Evolutionary conservation across 495 filamentous ascomycete species (phyloP).

Genomic region (Cercophora samala): DNA sequence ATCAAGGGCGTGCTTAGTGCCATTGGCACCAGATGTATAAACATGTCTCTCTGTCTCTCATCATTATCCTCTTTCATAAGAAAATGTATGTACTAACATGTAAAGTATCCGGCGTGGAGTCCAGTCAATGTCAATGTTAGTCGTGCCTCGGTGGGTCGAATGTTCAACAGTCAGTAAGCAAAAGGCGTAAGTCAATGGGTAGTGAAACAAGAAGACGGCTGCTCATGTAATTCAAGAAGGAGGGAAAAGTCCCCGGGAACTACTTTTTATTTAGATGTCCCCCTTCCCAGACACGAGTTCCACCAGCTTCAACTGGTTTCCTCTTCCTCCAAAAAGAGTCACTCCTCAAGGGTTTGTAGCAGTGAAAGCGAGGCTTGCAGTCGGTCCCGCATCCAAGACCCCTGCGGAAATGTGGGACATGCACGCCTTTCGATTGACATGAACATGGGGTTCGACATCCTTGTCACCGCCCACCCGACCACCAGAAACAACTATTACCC

Average conservation of each 20-base stretch:
- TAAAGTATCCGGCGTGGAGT: not conserved
- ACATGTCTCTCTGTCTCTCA: not conserved
- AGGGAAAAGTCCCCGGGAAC: not conserved
- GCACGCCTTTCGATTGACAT: slow-evolving; percentile 39
- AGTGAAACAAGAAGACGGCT: not conserved
- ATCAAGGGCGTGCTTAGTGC: slow-evolving; percentile 17
- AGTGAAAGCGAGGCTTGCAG: slow-evolving; percentile 15
- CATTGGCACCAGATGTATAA: slow-evolving; percentile 5
- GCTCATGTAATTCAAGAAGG: not conserved
- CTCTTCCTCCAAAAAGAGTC: slow-evolving; percentile 17
- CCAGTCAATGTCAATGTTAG: not conserved
- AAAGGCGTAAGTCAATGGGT: not conserved
- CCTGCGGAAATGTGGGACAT: slow-evolving; percentile 17
- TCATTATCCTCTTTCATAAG: not conserved
- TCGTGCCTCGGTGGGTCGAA: not conserved
- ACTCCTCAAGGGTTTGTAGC: slow-evolving; percentile 12
- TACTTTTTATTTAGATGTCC: slow-evolving; percentile 22
- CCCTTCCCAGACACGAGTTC: slow-evolving; percentile 17
- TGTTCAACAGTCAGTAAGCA: not conserved
- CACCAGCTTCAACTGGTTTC: slow-evolving; percentile 26
- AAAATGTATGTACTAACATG: not conserved
- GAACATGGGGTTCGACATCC: slow-evolving; percentile 12
- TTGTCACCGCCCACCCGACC: slow-evolving; percentile 20
- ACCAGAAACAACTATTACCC: not conserved
- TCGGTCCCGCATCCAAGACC: slow-evolving; percentile 5